Evolutionary conservation across 2,329 filamentous ascomycete genomes (phyloP), one percentile per base, ranked within the genome.

Genomic region (Fusarium aywerte): DNA sequence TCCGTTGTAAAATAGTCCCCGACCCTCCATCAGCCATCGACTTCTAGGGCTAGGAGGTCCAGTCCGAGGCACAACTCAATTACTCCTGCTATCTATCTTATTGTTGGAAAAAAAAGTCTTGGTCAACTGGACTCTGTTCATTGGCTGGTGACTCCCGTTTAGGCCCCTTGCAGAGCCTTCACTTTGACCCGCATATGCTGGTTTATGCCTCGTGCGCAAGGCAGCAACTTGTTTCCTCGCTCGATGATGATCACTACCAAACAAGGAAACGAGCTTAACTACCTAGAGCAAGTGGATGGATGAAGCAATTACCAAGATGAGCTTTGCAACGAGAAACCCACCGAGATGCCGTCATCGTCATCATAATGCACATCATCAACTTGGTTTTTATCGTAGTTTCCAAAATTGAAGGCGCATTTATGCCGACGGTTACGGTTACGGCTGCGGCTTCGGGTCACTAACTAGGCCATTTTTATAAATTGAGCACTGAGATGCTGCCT

Each of bases 171-270:
- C 58, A 65, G 69, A 59, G 63, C 44, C 27, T 49, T 58, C 38
- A 33, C 12, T 38, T 45, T 36, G 58, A 57, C 62, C 68, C 65
- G 54, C 65, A 44, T 15, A 32, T 4, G n/a, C 10, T 12, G 21
- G 47, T 59, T 38, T 29, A 35, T 73, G 70, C 68, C 68, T 73
- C 18, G 53, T 32, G 38, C 44, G 62, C 70, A 57, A 73, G 70
- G 70, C 70, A 73, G 27, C 20, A 13, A 33, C 8, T 7, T 8
- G n/a, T n/a, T n/a, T n/a, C n/a, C n/a, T n/a, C n/a, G 16, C 7
- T 29, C 31, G 7, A n/a, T 27, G 47, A 44, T 35, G 66, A 64
- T 61, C 65, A 33, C 21, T 57, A 16, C 69, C 65, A 38, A 68
- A 66, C 61, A 57, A 67, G 64, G 67, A 66, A 71, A 64, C 32